phyloP scores from a whole-genome alignment of 257 asterid species.

The Cordia subcordata region DNA sequence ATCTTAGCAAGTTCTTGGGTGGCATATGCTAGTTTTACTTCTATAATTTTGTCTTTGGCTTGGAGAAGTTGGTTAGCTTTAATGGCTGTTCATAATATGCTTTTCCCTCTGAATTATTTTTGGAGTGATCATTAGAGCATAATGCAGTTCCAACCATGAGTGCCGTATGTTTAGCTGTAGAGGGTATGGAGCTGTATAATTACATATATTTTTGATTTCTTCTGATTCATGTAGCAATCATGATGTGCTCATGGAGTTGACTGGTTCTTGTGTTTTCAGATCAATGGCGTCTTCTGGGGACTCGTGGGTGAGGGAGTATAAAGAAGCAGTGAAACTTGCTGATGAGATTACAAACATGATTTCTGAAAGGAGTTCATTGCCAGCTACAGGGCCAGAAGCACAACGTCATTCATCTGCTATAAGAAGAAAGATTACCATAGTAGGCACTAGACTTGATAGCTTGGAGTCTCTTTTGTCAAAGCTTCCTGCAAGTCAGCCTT shows the following conservation, averaged over 20 bases:
- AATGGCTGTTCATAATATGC: too few relatives aligned
- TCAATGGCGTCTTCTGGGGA: conserved; percentile 77
- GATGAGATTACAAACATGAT: conserved; percentile 85
- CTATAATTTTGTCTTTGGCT: neutral
- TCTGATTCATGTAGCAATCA: neutral
- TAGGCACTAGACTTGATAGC: conserved; percentile 79
- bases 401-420: conserved; percentile 84
- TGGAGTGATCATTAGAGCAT: too few relatives aligned
- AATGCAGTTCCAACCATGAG: too few relatives aligned
- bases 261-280: conserved; percentile 10
- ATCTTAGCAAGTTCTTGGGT: too few relatives aligned
- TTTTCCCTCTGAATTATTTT: too few relatives aligned
- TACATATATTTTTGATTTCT: neutral
- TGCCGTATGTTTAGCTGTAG: neutral
- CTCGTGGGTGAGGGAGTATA: conserved; percentile 89
- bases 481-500: conserved; percentile 56
- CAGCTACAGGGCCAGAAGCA: conserved; percentile 66
- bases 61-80: neutral
- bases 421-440: conserved; percentile 87
- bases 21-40: neutral
- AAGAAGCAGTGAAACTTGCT: conserved; percentile 81
- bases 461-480: conserved; percentile 56
- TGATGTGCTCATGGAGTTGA: neutral
- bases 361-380: conserved; percentile 68
- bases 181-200: neutral